Base-by-base conservation (phyloP, 129 eudicot genomes). In the Lactuca sativa region DNA sequence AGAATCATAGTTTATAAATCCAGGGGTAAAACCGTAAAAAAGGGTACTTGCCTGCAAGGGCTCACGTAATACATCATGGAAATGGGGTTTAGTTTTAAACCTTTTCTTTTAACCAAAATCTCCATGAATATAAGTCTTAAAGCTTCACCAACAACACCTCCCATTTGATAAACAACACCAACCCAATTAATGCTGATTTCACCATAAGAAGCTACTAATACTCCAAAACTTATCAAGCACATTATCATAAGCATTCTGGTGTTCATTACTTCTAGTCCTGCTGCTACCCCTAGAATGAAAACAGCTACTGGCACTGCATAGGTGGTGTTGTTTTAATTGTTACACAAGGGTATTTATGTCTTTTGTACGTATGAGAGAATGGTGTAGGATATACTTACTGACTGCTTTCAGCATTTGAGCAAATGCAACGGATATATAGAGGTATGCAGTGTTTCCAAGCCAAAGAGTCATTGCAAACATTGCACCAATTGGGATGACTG, bases 381-480 rank as follows among this genome's bases (percentile, higher is more conserved):
- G 37, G 37, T 34, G 5, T 34, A 34, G 4, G 5, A 34, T 49
- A 60, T 65, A 88, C 98, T 82, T 82, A 95, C 99, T 95, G 70
- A 93, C 83, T 60, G 99, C 99, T 80, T 93, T 93, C 82, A 93
- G 76, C 99, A 93, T 93, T 74, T 93, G 95, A 17, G 97, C 99
- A 83, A 95, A 95, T 71, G 97, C 78, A 80, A 95, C 97, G 53
- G 99, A 95, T 66, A 95, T 95, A 63, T 95, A 87, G 81, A 93
- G 93, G 82, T 93, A 93, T 63, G 99, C 99, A 53, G 97, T 90
- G 86, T 93, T 93, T 62, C 99, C 99, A 70, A 93, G 95, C 99
- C 99, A 93, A 72, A 93, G 99, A 54, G 99, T 93, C 92, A 93
- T 80, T 59, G 96, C 95, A 82, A 93, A 93, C 99, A 85, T 93